Evolutionary conservation across 106 monocot species (phyloP).

Genomic region (Vanilla planifolia): DNA sequence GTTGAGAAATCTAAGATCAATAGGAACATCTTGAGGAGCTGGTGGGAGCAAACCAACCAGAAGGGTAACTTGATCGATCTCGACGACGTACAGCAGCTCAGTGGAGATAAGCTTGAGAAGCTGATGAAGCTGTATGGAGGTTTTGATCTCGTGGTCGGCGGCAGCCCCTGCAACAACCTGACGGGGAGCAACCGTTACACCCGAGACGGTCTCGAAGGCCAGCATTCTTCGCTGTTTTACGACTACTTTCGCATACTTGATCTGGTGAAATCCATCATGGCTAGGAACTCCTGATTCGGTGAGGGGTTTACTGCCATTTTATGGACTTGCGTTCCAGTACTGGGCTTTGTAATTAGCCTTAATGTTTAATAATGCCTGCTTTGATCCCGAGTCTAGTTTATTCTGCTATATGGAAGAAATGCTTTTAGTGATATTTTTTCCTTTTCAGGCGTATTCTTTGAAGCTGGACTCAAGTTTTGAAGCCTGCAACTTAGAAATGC

Average conservation of each 20-base stretch:
- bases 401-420: no score
- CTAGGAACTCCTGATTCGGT: slow-evolving; percentile 4
- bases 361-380: no score
- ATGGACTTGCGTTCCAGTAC: slow-evolving; percentile 1
- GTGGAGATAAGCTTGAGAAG: slow-evolving; percentile 29
- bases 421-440: no score
- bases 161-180: slow-evolving; percentile 51
- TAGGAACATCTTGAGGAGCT: slow-evolving; percentile 42
- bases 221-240: slow-evolving; percentile 63
- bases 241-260: slow-evolving; percentile 74
- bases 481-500: no score
- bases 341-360: no score
- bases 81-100: slow-evolving; percentile 38
- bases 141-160: slow-evolving; percentile 8
- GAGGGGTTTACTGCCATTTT: background rate
- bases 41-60: slow-evolving; percentile 62
- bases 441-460: no score
- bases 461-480: no score
- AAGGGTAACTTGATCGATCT: slow-evolving; percentile 40
- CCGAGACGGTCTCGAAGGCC: slow-evolving; percentile 66
- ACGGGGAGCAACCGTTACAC: slow-evolving; percentile 53
- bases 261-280: slow-evolving; percentile 56
- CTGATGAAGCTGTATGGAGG: slow-evolving; percentile 6
- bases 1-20: slow-evolving; percentile 60
- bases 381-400: no score